Evolutionary conservation across 2,329 filamentous ascomycete genomes (phyloP), one percentile per base, ranked within the genome.

Genomic region (Aspergillus arachidicola): DNA sequence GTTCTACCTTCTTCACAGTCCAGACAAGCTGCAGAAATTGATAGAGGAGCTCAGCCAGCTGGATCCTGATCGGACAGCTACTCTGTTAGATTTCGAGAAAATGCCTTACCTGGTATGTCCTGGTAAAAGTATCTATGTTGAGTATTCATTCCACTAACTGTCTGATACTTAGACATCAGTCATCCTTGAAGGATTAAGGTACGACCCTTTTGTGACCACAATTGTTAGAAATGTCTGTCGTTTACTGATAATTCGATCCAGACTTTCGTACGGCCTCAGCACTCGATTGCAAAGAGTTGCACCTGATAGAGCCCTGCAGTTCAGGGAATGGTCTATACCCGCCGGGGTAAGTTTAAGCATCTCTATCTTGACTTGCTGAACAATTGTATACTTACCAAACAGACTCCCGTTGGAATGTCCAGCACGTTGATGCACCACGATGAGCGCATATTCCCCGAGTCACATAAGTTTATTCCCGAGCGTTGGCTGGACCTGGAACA

Each of bases 401-500:
- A 50, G 71, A 74, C 69, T 0, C 74, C 79, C 0, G 73, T 83
- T 1, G 71, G 76, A 30, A 79, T 80, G 77, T 76, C 77, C 0
- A 72, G 73, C n/a, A 69, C 75, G 12, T 65, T 77, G 23, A 71
- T 79, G 26, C 75, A 78, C 60, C 67, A 77, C 60, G 73, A 81
- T 45, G 71, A 76, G 32, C 53, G 62, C 1, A 70, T 80, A 30
- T 81, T 80, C 58, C 75, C 79, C 1, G 63, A 77, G 21, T 72
- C 77, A 0, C 53, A 71, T 6, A 64, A 58, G 1, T 81, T 79
- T 67, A 67, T 69, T 6, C 79, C 79, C 3, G 78, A 80, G 23
- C 69, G 78, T 58, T 81, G 78, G 75, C 65, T 78, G 30, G 69
- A 74, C 53, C 64, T 71, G 4, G 68, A 71, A 7, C 68, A 71